Evolutionary conservation across 208 protist species (phyloP).

Genomic region (Herpetomonas samuelpessoai): DNA sequence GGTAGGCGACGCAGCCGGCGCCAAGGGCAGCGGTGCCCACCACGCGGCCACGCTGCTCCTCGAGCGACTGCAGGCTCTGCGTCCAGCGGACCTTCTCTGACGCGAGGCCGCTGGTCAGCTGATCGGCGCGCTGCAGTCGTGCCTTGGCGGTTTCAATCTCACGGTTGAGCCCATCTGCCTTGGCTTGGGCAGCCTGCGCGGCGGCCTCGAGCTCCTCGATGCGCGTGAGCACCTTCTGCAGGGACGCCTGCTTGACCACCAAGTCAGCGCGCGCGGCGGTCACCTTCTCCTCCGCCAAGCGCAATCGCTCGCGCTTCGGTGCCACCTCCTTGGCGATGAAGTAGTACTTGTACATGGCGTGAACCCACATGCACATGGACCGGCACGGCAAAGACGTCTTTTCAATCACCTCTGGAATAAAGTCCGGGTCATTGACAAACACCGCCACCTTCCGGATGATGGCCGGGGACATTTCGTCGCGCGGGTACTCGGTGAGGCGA

Average conservation of each 20-base stretch:
- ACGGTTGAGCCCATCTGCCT: slow-evolving; percentile 81
- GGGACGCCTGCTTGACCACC: slow-evolving; percentile 55
- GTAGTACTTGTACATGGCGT: slow-evolving; percentile 94
- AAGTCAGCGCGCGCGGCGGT: slow-evolving; percentile 52
- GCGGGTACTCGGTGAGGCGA: slow-evolving; percentile 83
- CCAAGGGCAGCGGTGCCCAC: slow-evolving; percentile 81
- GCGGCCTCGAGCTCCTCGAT: slow-evolving; percentile 66
- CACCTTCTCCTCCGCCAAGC: slow-evolving; percentile 80
- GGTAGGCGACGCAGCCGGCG: slow-evolving; percentile 88
- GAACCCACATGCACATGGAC: slow-evolving; percentile 95
- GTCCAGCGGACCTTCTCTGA: slow-evolving; percentile 83
- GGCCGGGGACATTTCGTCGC: slow-evolving; percentile 80
- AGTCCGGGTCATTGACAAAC: slow-evolving; percentile 91
- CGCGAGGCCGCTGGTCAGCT: slow-evolving; percentile 84
- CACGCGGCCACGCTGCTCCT: slow-evolving; percentile 52
- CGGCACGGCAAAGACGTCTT: slow-evolving; percentile 92
- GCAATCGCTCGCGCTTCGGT: slow-evolving; percentile 81
- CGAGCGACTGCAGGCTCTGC: slow-evolving; percentile 50
- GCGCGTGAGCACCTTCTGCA: slow-evolving; percentile 75
- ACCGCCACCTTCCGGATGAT: slow-evolving; percentile 87
- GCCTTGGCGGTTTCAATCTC: slow-evolving; percentile 84
- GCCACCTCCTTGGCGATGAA: slow-evolving; percentile 88
- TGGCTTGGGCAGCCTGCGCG: slow-evolving; percentile 69
- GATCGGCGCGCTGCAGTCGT: slow-evolving; percentile 80
- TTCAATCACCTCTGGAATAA: slow-evolving; percentile 89